These are phyloP conservation scores for Metarhizium guizhouense DNA, from an alignment of 2,329 filamentous ascomycete genomes.

Conservation along the genomic window DNA sequence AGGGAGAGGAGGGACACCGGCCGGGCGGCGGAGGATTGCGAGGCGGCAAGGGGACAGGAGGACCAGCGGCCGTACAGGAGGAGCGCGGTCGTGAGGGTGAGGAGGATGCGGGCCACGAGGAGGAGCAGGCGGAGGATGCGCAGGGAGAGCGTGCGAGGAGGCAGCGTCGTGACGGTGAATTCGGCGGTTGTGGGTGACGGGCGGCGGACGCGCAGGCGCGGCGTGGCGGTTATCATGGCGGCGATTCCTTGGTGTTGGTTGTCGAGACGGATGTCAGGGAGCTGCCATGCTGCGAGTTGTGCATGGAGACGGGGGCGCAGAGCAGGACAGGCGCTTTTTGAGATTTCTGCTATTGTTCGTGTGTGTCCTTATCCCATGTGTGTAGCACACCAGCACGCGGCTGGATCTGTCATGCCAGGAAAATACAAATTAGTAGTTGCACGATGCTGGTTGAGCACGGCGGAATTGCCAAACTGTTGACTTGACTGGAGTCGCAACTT, in stretches of 20 bases:
- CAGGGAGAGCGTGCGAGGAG: constrained; percentile 39
- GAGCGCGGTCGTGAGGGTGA: constrained; percentile 33
- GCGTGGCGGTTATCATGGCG: constrained; percentile 48
- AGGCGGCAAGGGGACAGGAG: constrained; percentile 19
- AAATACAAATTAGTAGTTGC: no score
- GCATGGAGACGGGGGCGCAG: neutral
- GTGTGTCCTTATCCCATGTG: neutral
- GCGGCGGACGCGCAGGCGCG: constrained; percentile 52
- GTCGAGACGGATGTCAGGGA: neutral
- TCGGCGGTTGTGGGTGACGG: constrained; percentile 85
- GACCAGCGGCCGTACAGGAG: constrained; percentile 41
- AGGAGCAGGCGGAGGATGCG: constrained; percentile 36
- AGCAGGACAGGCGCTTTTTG: no score
- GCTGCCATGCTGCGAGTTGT: neutral
- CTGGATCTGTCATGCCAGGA: no score
- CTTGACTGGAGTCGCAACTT: no score
- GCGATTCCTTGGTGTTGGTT: neutral
- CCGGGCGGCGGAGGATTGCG: constrained; percentile 7
- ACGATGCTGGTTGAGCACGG: no score
- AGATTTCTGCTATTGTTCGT: neutral
- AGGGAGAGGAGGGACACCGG: constrained; percentile 10
- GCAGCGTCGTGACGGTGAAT: constrained; percentile 81
- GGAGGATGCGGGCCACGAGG: constrained; percentile 33
- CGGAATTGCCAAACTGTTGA: no score
- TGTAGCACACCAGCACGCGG: no score